Evolutionary conservation across 371 early-diverging fungal genomes (phyloP).

Genomic region (Conidiobolus incongruus): DNA sequence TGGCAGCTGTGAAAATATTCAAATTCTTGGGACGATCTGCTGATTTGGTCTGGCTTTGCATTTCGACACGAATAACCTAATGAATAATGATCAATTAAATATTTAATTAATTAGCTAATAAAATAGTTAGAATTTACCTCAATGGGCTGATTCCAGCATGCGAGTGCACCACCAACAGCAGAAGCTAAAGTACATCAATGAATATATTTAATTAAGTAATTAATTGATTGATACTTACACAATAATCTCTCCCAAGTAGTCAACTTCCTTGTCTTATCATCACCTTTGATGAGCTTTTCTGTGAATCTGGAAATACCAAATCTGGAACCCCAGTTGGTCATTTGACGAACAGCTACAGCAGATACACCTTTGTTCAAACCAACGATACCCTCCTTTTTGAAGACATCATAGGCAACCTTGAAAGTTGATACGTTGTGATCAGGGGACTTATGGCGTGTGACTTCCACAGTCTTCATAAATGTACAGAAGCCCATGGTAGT

Average conservation of each 20-base stretch:
- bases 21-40: constrained; percentile 69
- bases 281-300: constrained; percentile 2
- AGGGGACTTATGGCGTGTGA: constrained; percentile 70
- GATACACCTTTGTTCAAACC: constrained; percentile 91
- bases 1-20: constrained; percentile 54
- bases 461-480: constrained; percentile 97
- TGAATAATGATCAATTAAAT: neutral
- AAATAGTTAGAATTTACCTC: constrained; percentile 2
- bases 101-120: neutral
- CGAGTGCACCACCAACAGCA: constrained; percentile 67
- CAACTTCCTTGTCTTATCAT: neutral
- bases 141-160: constrained; percentile 67
- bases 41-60: constrained; percentile 77
- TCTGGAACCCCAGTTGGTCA: constrained; percentile 93
- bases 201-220: neutral
- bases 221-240: neutral
- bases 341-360: constrained; percentile 79
- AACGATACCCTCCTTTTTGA: constrained; percentile 70
- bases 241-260: constrained; percentile 1
- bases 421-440: constrained; percentile 49
- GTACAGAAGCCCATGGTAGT: constrained; percentile 97
- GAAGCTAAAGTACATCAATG: constrained; percentile 23
- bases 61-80: constrained; percentile 80
- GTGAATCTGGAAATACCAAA: constrained; percentile 21
- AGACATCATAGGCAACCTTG: constrained; percentile 68